These are phyloP conservation scores for Monilinia vaccinii-corymbosi DNA, from an alignment of 2,329 filamentous ascomycete species.

Conservation along the genomic window DNA sequence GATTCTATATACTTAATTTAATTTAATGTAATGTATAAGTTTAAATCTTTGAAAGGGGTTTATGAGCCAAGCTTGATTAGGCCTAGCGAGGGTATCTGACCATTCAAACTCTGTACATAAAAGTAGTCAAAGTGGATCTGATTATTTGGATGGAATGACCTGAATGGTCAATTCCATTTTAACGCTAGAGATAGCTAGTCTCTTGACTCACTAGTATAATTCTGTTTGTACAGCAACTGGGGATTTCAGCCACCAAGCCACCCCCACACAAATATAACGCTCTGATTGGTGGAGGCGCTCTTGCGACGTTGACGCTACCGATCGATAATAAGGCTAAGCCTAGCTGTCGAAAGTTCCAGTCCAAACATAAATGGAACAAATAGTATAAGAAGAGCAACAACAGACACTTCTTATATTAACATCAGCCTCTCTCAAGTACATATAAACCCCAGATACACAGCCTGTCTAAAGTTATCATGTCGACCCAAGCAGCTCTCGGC, in stretches of 20 bases:
- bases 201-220: too few species aligned
- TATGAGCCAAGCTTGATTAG: too few species aligned
- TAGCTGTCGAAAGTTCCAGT: background rate
- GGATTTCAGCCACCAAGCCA: background rate
- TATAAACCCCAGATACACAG: background rate
- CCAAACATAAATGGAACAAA: background rate
- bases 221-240: too few species aligned
- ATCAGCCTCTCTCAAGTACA: background rate
- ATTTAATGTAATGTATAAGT: background rate
- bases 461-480: constrained; percentile 33
- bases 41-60: too few species aligned
- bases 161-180: too few species aligned
- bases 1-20: background rate
- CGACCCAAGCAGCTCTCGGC: constrained; percentile 40
- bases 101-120: too few species aligned
- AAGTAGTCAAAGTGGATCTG: too few species aligned
- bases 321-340: background rate
- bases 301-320: background rate
- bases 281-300: background rate
- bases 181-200: too few species aligned
- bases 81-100: too few species aligned
- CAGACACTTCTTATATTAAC: background rate
- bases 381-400: background rate
- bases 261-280: background rate
- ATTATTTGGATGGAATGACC: too few species aligned